phyloP scores from a whole-genome alignment of 371 early-diverging fungal genomes.

The Lichtheimia ornata region DNA sequence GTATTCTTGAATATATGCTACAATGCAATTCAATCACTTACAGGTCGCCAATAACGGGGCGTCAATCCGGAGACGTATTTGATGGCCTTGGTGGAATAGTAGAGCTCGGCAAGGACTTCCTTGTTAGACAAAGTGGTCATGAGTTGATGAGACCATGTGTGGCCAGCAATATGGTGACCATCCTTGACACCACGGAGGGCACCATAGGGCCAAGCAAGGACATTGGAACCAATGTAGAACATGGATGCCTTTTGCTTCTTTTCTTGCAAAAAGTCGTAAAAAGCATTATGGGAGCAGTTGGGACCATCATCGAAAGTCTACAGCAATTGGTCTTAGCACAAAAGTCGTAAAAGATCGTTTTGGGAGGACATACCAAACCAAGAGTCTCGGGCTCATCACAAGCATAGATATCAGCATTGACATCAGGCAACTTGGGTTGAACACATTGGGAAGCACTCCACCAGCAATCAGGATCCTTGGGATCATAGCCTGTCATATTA shows the following conservation, averaged over 20 bases:
- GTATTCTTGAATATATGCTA: not conserved
- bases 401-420: conserved; percentile 37
- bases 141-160: conserved; percentile 63
- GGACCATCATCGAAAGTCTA: conserved; percentile 53
- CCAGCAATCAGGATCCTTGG: conserved; percentile 49
- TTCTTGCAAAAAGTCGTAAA: conserved; percentile 44
- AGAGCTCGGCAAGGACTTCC: conserved; percentile 60
- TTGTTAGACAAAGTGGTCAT: conserved; percentile 56
- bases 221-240: conserved; percentile 54
- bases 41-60: conserved; percentile 58
- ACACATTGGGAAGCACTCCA: conserved; percentile 43
- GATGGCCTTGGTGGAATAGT: conserved; percentile 55
- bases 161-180: conserved; percentile 55
- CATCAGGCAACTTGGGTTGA: conserved; percentile 31
- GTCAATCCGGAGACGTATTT: conserved; percentile 55
- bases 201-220: conserved; percentile 50
- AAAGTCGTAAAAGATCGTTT: not conserved
- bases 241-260: conserved; percentile 42
- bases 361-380: conserved; percentile 25
- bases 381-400: conserved; percentile 50
- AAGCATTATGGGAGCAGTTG: conserved; percentile 54
- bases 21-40: conserved; percentile 20
- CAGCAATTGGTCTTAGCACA: not conserved
- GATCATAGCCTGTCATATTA: conserved; percentile 23
- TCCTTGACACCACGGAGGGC: conserved; percentile 52